These are phyloP conservation scores for Botrytis cinerea DNA, from an alignment of 2,329 filamentous ascomycete genomes.

Conservation along the genomic window DNA sequence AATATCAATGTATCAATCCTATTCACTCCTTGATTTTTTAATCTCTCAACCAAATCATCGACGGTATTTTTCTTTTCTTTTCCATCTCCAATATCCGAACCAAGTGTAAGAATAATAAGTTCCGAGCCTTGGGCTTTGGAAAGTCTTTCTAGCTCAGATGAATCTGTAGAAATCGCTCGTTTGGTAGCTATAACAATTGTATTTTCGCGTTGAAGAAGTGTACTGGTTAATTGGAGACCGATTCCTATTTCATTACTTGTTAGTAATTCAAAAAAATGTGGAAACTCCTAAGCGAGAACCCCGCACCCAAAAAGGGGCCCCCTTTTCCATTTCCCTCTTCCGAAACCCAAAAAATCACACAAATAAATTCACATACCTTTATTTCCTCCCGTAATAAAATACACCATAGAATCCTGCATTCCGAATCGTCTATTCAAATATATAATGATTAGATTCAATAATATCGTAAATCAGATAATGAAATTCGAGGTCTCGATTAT, in stretches of 20 bases:
- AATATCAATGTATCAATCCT: slow-evolving; percentile 53
- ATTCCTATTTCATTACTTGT: slow-evolving; percentile 29
- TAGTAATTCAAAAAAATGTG: neutral
- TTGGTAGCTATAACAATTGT: slow-evolving; percentile 47
- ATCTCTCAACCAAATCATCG: neutral
- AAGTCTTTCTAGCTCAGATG: neutral
- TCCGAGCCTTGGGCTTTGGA: neutral
- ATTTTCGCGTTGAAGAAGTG: slow-evolving; percentile 44
- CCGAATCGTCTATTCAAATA: neutral
- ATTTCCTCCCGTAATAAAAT: slow-evolving; percentile 40
- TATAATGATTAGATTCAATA: neutral
- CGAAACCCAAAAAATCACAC: neutral
- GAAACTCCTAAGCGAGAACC: slow-evolving; percentile 15
- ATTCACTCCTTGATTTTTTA: slow-evolving; percentile 40
- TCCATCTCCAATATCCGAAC: neutral
- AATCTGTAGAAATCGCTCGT: slow-evolving; percentile 37
- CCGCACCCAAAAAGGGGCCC: neutral
- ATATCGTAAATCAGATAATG: neutral
- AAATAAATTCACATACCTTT: slow-evolving; percentile 31
- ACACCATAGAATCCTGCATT: slow-evolving; percentile 30
- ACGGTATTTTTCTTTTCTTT: fast-evolving
- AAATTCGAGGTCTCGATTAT: neutral
- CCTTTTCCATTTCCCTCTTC: neutral
- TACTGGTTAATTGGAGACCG: slow-evolving; percentile 41
- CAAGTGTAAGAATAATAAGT: neutral